Conservation (phyloP, 2,329 filamentous ascomycete species). For the Fusarium devonianum region DNA sequence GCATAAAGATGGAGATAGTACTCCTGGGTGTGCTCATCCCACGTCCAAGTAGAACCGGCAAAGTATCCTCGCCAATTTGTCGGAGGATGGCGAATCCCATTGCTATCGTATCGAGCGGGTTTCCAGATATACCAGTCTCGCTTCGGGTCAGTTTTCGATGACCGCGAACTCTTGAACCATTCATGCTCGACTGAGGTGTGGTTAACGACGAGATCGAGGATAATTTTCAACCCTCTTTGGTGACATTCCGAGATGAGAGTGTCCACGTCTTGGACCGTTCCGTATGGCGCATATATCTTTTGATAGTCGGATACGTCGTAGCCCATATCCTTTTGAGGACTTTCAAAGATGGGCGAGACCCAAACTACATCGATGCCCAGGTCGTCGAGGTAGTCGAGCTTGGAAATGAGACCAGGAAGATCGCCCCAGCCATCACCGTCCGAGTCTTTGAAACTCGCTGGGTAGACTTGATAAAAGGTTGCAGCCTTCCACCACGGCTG, state of each 20-base stretch:
- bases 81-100: conserved; percentile 64
- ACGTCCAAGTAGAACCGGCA: conserved; percentile 59
- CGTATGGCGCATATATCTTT: conserved; percentile 70
- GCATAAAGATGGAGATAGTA: conserved; percentile 70
- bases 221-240: conserved; percentile 66
- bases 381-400: conserved; percentile 68
- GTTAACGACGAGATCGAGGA: conserved; percentile 78
- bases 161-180: conserved; percentile 65
- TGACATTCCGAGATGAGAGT: conserved; percentile 67
- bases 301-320: conserved; percentile 77
- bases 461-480: conserved; percentile 62
- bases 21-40: conserved; percentile 58
- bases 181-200: conserved; percentile 66
- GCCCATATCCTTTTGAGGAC: conserved; percentile 72
- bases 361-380: conserved; percentile 70
- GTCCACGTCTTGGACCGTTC: conserved; percentile 72
- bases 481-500: conserved; percentile 57
- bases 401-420: conserved; percentile 68
- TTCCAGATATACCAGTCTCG: conserved; percentile 73
- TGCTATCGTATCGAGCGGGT: conserved; percentile 58
- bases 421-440: conserved; percentile 70
- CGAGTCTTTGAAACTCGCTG: conserved; percentile 65
- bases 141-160: conserved; percentile 58
- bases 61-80: conserved; percentile 64
- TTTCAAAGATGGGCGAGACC: conserved; percentile 61